These are phyloP conservation scores for Fusarium transvaalense DNA, from an alignment of 2,329 filamentous ascomycete genomes.

Conservation along the genomic window DNA sequence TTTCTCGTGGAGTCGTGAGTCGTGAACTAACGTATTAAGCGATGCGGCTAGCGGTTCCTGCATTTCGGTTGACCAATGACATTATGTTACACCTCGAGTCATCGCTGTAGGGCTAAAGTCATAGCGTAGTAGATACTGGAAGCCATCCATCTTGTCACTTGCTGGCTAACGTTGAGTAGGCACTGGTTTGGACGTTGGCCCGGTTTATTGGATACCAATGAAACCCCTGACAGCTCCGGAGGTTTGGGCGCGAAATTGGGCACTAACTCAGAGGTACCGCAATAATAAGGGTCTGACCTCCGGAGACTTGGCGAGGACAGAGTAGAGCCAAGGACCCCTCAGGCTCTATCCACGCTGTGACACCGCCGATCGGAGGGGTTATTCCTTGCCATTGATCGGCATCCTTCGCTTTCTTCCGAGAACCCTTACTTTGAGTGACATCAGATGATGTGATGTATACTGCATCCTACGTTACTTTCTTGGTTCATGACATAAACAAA, in stretches of 20 bases:
- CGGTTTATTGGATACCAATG: neutral
- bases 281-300: neutral
- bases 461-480: neutral
- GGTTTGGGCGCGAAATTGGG: neutral
- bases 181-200: slow-evolving; percentile 5
- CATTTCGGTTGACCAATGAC: slow-evolving; percentile 20
- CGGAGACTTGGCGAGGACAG: neutral
- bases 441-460: slow-evolving; percentile 5
- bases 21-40: slow-evolving; percentile 6
- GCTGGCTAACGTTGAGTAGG: neutral
- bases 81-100: slow-evolving; percentile 7
- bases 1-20: slow-evolving; percentile 23
- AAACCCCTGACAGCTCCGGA: slow-evolving; percentile 12
- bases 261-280: no score
- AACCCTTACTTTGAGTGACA: slow-evolving; percentile 6
- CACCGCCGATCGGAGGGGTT: slow-evolving; percentile 40
- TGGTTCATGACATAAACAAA: neutral
- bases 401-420: slow-evolving; percentile 35
- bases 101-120: slow-evolving; percentile 31
- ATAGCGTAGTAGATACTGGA: slow-evolving; percentile 3
- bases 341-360: slow-evolving; percentile 19
- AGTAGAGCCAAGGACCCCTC: slow-evolving; percentile 7
- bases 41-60: slow-evolving; percentile 31
- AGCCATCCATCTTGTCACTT: slow-evolving; percentile 5
- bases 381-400: slow-evolving; percentile 23